Conservation (phyloP, 2,329 filamentous ascomycete genomes). For the Talaromyces pinophilus region DNA sequence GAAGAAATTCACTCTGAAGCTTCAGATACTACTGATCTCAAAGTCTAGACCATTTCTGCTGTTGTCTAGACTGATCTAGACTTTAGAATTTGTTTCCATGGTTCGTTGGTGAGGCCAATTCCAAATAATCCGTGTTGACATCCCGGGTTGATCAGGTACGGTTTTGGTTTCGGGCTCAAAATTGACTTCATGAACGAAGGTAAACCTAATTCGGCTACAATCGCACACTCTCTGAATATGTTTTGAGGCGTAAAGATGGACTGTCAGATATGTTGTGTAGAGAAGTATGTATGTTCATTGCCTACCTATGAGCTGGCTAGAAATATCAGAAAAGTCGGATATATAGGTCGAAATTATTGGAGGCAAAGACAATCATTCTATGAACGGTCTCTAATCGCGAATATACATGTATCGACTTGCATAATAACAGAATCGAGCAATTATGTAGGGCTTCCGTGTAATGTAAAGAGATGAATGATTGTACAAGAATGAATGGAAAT, state of each 20-base stretch:
- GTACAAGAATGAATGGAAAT: conserved; percentile 5
- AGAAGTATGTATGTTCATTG: neutral
- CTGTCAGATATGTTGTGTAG: neutral
- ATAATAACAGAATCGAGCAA: neutral
- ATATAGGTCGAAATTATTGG: neutral
- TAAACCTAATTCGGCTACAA: neutral
- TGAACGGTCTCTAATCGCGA: neutral
- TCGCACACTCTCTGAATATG: neutral
- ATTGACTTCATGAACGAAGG: neutral
- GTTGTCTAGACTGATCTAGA: conserved; percentile 14
- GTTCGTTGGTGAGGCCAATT: neutral
- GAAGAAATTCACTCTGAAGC: neutral
- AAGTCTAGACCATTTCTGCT: neutral
- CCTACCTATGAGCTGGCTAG: neutral
- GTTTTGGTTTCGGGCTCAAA: neutral
- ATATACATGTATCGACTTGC: conserved; percentile 1
- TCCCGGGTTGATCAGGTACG: conserved; percentile 3
- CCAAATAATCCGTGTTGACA: neutral
- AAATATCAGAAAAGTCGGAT: neutral
- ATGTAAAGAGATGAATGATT: conserved; percentile 5
- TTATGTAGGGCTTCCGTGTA: conserved; percentile 11
- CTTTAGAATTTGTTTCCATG: neutral
- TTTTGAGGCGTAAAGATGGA: neutral
- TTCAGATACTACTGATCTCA: neutral
- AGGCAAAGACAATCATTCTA: conserved; percentile 9